phyloP scores from a whole-genome alignment of 1,284 basidiomycete species.

The Serendipita sp. region DNA sequence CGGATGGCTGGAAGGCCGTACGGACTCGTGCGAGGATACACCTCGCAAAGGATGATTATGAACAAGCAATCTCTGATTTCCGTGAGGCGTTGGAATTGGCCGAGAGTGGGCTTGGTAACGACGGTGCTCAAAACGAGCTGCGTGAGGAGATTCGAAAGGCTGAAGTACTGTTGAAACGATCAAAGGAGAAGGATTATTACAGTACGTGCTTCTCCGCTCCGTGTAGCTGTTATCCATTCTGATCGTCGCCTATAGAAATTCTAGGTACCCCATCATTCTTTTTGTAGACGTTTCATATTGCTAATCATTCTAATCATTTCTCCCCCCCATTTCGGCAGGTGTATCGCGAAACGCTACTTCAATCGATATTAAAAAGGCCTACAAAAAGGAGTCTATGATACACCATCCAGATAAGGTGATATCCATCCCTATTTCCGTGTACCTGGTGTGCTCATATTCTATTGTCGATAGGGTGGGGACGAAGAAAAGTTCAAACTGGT shows the following conservation, averaged over 20 bases:
- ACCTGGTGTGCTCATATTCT: not conserved
- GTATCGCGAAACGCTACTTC: conserved; percentile 46
- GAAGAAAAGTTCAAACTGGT: conserved; percentile 70
- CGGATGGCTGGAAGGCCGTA: conserved; percentile 68
- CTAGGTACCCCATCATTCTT: conserved; percentile 27
- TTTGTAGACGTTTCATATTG: not conserved
- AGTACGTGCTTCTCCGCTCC: conserved; percentile 19
- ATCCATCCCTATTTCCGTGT: conserved; percentile 1
- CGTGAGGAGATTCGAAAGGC: conserved; percentile 61
- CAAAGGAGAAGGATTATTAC: conserved; percentile 77
- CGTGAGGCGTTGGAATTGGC: conserved; percentile 48
- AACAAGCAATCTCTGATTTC: conserved; percentile 63
- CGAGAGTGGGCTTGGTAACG: conserved; percentile 35
- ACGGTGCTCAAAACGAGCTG: conserved; percentile 47
- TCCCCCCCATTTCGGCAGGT: conserved; percentile 15
- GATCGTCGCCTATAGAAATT: conserved; percentile 28
- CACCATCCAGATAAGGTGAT: conserved; percentile 75
- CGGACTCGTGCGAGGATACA: conserved; percentile 73
- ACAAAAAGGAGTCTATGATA: conserved; percentile 59
- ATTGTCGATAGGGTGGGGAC: conserved; percentile 32
- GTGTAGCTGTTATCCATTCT: not conserved
- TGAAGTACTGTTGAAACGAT: conserved; percentile 61
- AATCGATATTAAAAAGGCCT: conserved; percentile 66
- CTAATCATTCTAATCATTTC: not conserved
- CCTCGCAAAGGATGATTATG: conserved; percentile 61